phyloP scores from a whole-genome alignment of 108 stramenopile species.

The Cyclotella distinguenda region DNA sequence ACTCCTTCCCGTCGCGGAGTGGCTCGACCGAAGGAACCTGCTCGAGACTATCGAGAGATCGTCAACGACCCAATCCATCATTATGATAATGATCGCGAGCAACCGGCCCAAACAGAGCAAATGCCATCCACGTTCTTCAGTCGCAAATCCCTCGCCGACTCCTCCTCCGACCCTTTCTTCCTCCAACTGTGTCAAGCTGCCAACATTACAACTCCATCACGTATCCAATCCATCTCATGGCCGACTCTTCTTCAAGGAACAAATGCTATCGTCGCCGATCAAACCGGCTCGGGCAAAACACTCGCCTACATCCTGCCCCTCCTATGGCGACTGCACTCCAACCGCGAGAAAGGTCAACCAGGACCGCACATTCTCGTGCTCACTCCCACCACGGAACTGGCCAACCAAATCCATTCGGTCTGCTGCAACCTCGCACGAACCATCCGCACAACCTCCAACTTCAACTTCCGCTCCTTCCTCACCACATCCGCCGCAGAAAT shows the following conservation, averaged over 20 bases:
- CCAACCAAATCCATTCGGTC: slow-evolving; percentile 79
- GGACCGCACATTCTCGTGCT: slow-evolving; percentile 75
- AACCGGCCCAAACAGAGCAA: no score
- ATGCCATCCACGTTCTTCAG: slow-evolving; percentile 69
- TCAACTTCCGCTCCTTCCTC: slow-evolving; percentile 46
- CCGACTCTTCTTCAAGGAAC: slow-evolving; percentile 60
- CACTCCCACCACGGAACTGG: slow-evolving; percentile 92
- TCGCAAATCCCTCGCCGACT: slow-evolving; percentile 64
- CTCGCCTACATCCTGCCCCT: slow-evolving; percentile 89
- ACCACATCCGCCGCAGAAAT: slow-evolving; percentile 76
- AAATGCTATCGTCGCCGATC: slow-evolving; percentile 87
- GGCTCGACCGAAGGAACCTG: no score
- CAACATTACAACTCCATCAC: slow-evolving; percentile 63
- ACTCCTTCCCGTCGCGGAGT: no score
- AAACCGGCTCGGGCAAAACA: slow-evolving; percentile 94
- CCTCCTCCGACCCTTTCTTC: slow-evolving; percentile 44
- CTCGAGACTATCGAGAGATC: no score
- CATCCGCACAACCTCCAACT: slow-evolving; percentile 34
- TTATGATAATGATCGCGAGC: no score
- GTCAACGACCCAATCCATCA: no score
- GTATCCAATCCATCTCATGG: slow-evolving; percentile 84
- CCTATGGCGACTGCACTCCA: slow-evolving; percentile 45
- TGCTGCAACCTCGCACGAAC: slow-evolving; percentile 48
- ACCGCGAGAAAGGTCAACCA: slow-evolving; percentile 11
- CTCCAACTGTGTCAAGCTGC: slow-evolving; percentile 58